These are phyloP conservation scores for Chenopodium formosanum DNA, from an alignment of 148 eudicot genomes.

Conservation along the genomic window DNA sequence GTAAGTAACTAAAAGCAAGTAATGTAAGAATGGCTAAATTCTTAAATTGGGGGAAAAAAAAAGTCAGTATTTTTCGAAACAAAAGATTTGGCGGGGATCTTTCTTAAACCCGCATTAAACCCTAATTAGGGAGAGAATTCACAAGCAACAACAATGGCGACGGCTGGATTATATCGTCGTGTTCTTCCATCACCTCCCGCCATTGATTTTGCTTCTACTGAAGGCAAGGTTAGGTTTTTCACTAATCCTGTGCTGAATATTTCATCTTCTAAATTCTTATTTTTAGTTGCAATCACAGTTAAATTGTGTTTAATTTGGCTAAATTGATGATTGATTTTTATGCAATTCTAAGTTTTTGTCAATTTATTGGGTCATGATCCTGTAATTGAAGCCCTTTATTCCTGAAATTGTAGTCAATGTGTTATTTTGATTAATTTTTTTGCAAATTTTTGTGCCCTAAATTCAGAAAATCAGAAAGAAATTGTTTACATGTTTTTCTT, in stretches of 20 bases:
- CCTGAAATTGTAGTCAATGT: background rate
- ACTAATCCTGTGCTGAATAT: background rate
- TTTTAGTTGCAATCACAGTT: background rate
- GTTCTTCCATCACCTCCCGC: slow-evolving; percentile 91
- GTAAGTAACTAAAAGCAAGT: too few relatives aligned
- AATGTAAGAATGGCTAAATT: too few relatives aligned
- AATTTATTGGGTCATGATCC: background rate
- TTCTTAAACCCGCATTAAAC: slow-evolving; percentile 9
- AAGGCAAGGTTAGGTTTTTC: slow-evolving; percentile 55
- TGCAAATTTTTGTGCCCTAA: too few relatives aligned
- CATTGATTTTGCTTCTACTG: slow-evolving; percentile 67
- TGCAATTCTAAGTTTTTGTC: background rate
- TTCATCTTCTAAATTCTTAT: background rate
- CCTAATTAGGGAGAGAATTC: slow-evolving; percentile 11
- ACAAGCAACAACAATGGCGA: slow-evolving; percentile 45
- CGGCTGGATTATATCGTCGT: slow-evolving; percentile 73
- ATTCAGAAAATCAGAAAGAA: background rate
- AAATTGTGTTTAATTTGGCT: background rate
- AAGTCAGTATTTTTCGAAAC: background rate
- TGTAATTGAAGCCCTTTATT: background rate
- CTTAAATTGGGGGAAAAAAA: too few relatives aligned
- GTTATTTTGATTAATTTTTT: background rate
- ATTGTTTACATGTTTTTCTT: background rate
- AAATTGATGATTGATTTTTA: background rate
- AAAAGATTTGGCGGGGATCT: slow-evolving; percentile 2